Evolutionary conservation across 352 stramenopile species (phyloP).

Genomic region (Phytophthora hibernalis): DNA sequence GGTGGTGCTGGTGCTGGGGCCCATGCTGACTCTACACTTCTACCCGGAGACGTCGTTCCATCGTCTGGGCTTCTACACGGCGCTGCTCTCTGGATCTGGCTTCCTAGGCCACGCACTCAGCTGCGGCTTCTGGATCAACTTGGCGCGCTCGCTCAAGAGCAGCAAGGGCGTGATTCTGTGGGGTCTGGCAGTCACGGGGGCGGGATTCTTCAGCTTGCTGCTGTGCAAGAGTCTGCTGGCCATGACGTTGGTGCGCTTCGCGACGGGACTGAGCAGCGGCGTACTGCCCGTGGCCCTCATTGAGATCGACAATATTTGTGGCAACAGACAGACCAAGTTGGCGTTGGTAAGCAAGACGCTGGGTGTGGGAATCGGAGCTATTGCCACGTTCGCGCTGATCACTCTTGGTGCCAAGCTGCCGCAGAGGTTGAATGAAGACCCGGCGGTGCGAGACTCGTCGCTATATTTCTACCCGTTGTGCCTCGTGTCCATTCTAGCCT

Average conservation of each 20-base stretch:
- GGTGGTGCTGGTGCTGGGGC: conserved; percentile 71
- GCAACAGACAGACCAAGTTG: conserved; percentile 73
- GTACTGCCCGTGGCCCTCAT: conserved; percentile 78
- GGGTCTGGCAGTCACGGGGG: conserved; percentile 71
- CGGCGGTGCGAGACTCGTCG: conserved; percentile 46
- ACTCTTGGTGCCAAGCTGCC: conserved; percentile 58
- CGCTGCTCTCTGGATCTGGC: conserved; percentile 67
- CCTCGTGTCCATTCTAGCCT: conserved; percentile 77
- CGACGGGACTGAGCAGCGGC: conserved; percentile 77
- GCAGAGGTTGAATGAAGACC: conserved; percentile 36
- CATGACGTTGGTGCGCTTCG: conserved; percentile 83
- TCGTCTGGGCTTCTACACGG: conserved; percentile 80
- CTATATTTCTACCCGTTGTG: conserved; percentile 84
- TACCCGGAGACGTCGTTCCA: conserved; percentile 78
- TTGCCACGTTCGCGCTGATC: conserved; percentile 60
- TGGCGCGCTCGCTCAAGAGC: conserved; percentile 74
- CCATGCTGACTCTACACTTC: conserved; percentile 82
- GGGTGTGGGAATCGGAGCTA: conserved; percentile 62
- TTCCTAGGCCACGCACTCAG: conserved; percentile 77
- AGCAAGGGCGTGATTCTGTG: conserved; percentile 86
- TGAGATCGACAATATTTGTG: conserved; percentile 87
- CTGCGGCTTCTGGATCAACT: conserved; percentile 84
- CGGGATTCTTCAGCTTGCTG: conserved; percentile 76
- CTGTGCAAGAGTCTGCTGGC: conserved; percentile 79
- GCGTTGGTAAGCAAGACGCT: conserved; percentile 71